phyloP scores from a whole-genome alignment of 2,329 filamentous ascomycete species.

The Xylariaceae sp. region DNA sequence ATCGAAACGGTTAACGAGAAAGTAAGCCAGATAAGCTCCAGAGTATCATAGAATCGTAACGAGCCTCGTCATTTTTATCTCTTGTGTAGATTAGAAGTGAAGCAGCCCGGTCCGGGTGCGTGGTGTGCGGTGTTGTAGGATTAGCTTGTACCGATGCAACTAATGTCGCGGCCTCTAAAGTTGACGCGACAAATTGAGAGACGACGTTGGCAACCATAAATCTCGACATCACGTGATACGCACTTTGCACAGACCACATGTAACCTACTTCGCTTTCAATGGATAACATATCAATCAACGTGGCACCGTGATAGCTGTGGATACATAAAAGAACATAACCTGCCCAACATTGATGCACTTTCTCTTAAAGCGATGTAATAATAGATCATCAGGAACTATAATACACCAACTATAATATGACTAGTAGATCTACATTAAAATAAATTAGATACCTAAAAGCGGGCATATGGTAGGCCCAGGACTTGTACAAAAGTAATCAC shows the following conservation, averaged over 20 bases:
- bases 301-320: too few relatives aligned
- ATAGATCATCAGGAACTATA: too few relatives aligned
- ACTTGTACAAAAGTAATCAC: background rate
- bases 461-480: background rate
- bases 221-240: conserved; percentile 21
- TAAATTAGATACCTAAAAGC: too few relatives aligned
- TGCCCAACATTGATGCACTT: too few relatives aligned
- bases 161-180: conserved; percentile 17
- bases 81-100: background rate
- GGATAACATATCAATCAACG: background rate
- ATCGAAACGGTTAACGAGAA: background rate
- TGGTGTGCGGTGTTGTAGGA: background rate
- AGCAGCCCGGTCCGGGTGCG: background rate
- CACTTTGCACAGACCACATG: conserved; percentile 1
- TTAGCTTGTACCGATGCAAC: background rate
- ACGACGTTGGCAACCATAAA: background rate
- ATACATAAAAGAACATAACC: too few relatives aligned
- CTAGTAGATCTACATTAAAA: too few relatives aligned
- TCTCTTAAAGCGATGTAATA: too few relatives aligned
- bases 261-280: background rate
- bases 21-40: background rate
- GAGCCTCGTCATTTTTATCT: background rate
- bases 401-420: too few relatives aligned
- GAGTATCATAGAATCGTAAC: background rate
- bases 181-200: conserved; percentile 14